phyloP scores from a whole-genome alignment of 805 yeast genomes.

The Lipomyces starkeyi region DNA sequence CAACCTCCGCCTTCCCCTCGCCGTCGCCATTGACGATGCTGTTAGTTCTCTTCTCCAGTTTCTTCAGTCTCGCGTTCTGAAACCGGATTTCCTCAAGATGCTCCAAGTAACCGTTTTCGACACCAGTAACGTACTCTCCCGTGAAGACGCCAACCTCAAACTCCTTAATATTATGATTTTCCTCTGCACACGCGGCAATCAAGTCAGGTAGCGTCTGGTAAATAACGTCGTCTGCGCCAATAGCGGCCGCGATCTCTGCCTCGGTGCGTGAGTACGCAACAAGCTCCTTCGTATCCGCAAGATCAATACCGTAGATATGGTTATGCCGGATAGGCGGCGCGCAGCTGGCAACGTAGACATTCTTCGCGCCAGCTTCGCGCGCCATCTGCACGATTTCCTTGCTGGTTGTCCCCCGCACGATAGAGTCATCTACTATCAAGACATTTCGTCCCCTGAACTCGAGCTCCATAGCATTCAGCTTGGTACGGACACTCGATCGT shows the following conservation, averaged over 20 bases:
- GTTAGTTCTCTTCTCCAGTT: slow-evolving; percentile 53
- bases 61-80: slow-evolving; percentile 52
- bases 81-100: slow-evolving; percentile 86
- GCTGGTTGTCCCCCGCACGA: slow-evolving; percentile 97
- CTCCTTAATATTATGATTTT: slow-evolving; percentile 52
- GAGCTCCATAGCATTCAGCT: slow-evolving; percentile 92
- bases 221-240: slow-evolving; percentile 91
- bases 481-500: slow-evolving; percentile 89
- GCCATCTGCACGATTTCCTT: slow-evolving; percentile 97
- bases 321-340: slow-evolving; percentile 97
- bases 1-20: slow-evolving; percentile 81
- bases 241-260: slow-evolving; percentile 71
- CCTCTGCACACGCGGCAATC: slow-evolving; percentile 68
- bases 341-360: slow-evolving; percentile 95
- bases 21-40: slow-evolving; percentile 51
- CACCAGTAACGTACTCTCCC: slow-evolving; percentile 93
- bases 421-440: slow-evolving; percentile 92
- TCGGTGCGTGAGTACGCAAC: slow-evolving; percentile 84
- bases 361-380: slow-evolving; percentile 95
- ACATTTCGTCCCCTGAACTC: slow-evolving; percentile 88
- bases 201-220: slow-evolving; percentile 87
- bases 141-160: slow-evolving; percentile 98
- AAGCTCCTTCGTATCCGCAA: slow-evolving; percentile 91
- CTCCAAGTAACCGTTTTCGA: slow-evolving; percentile 77
- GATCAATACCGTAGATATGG: slow-evolving; percentile 96